Conservation (phyloP, 805 yeast species). For the Wilhelminamyces savonicus region DNA sequence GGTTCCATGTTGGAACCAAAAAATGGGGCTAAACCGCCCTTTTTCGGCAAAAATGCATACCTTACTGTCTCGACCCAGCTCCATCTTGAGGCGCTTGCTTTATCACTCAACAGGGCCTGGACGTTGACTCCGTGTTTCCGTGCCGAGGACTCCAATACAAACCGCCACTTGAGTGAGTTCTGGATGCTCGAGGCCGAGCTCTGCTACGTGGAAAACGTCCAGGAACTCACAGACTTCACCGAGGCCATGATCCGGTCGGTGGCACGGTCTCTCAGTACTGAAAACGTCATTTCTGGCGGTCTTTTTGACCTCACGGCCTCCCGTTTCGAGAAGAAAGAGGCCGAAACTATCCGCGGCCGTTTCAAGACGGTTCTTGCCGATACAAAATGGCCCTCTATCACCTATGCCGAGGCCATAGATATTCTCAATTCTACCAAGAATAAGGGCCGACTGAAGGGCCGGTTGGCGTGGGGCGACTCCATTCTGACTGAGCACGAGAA, state of each 20-base stretch:
- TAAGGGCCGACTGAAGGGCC: slow-evolving; percentile 29
- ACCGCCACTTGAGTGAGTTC: slow-evolving; percentile 86
- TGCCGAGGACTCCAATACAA: slow-evolving; percentile 49
- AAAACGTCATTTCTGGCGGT: neutral
- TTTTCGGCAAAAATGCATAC: slow-evolving; percentile 63
- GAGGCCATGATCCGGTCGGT: slow-evolving; percentile 64
- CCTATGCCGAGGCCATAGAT: slow-evolving; percentile 71
- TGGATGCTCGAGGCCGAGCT: slow-evolving; percentile 98
- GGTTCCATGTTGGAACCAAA: slow-evolving; percentile 25
- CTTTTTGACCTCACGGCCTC: slow-evolving; percentile 9
- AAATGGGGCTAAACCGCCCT: slow-evolving; percentile 21
- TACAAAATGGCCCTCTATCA: slow-evolving; percentile 58
- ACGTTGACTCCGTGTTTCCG: slow-evolving; percentile 87
- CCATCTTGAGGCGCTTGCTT: slow-evolving; percentile 76
- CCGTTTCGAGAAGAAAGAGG: slow-evolving; percentile 32
- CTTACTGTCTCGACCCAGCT: slow-evolving; percentile 89
- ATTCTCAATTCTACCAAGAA: slow-evolving; percentile 35
- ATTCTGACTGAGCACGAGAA: slow-evolving; percentile 86
- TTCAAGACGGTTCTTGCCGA: slow-evolving; percentile 52
- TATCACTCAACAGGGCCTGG: slow-evolving; percentile 79
- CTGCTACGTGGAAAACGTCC: slow-evolving; percentile 53
- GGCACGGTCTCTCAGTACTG: too few species aligned
- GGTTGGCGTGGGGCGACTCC: slow-evolving; percentile 60
- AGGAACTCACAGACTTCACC: slow-evolving; percentile 56
- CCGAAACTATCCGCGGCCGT: slow-evolving; percentile 34